Evolutionary conservation across 352 stramenopile genomes (phyloP).

Genomic region (Phytopythium delawarense): DNA sequence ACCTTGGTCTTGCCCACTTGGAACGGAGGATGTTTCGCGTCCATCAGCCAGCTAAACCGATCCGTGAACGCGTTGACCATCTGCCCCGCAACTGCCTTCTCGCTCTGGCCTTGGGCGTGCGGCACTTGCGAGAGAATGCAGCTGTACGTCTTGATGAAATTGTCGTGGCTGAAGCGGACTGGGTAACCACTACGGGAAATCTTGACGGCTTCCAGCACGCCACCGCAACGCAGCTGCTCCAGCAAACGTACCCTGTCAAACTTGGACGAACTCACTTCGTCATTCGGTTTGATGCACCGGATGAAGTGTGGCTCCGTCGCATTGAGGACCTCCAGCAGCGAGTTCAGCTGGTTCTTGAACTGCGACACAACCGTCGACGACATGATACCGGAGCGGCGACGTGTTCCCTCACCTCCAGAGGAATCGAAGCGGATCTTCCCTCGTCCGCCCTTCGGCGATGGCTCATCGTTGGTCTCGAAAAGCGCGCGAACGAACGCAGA

Average conservation of each 20-base stretch:
- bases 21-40: slow-evolving; percentile 56
- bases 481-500: slow-evolving; percentile 64
- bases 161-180: slow-evolving; percentile 92
- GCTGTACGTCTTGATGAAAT: slow-evolving; percentile 88
- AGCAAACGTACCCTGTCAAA: slow-evolving; percentile 71
- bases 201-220: slow-evolving; percentile 86
- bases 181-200: slow-evolving; percentile 89
- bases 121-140: slow-evolving; percentile 56
- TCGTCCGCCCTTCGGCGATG: slow-evolving; percentile 8
- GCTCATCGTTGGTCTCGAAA: slow-evolving; percentile 46
- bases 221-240: slow-evolving; percentile 84
- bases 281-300: slow-evolving; percentile 89
- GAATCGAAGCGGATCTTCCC: slow-evolving; percentile 6
- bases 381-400: slow-evolving; percentile 72
- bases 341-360: slow-evolving; percentile 92
- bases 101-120: slow-evolving; percentile 28
- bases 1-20: slow-evolving; percentile 84
- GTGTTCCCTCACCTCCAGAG: slow-evolving; percentile 10
- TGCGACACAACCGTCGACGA: slow-evolving; percentile 85
- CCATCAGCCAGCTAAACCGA: slow-evolving; percentile 29
- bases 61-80: slow-evolving; percentile 41
- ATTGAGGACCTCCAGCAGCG: slow-evolving; percentile 93
- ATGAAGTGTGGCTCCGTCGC: slow-evolving; percentile 92
- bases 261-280: slow-evolving; percentile 43
- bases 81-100: slow-evolving; percentile 43